Conservation (phyloP, 2,329 filamentous ascomycete genomes). For the Neoscytalidium dimidiatum region DNA sequence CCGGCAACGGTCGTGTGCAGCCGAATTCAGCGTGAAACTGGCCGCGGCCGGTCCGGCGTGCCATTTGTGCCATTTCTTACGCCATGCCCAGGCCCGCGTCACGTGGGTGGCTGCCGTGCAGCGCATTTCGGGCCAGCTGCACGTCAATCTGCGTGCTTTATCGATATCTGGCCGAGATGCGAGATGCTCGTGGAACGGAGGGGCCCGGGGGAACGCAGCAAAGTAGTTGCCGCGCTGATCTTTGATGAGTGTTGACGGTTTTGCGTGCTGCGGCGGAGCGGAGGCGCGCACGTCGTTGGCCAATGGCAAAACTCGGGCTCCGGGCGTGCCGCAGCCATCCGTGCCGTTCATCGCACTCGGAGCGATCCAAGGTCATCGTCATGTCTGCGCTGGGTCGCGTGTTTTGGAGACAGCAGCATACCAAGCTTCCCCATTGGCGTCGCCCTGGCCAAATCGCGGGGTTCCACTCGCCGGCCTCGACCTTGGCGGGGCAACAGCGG, state of each 20-base stretch:
- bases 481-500: slow-evolving; percentile 18
- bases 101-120: not conserved
- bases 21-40: not conserved
- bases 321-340: not conserved
- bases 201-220: not conserved
- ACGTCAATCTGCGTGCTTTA: not conserved
- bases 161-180: not conserved
- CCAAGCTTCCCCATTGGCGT: slow-evolving; percentile 10
- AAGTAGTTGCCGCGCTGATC: not conserved
- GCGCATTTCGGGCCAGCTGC: not conserved
- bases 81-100: not conserved
- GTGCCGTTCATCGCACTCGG: not conserved
- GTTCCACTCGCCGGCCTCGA: slow-evolving; percentile 9
- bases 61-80: not conserved
- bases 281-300: not conserved
- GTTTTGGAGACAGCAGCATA: slow-evolving; percentile 1
- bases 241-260: not conserved
- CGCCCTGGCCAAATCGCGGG: slow-evolving; percentile 10
- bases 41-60: not conserved
- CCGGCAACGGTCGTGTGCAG: slow-evolving; percentile 4
- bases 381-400: slow-evolving; percentile 3
- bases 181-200: too few relatives aligned
- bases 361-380: not conserved
- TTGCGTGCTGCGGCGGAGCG: not conserved
- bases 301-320: slow-evolving; percentile 6